A percentile compares a stretch with the other conserved stretches of the same genome.
phyloP scores from a whole-genome alignment of 176 grass and related monocot species.

The Oryza brachyantha region DNA sequence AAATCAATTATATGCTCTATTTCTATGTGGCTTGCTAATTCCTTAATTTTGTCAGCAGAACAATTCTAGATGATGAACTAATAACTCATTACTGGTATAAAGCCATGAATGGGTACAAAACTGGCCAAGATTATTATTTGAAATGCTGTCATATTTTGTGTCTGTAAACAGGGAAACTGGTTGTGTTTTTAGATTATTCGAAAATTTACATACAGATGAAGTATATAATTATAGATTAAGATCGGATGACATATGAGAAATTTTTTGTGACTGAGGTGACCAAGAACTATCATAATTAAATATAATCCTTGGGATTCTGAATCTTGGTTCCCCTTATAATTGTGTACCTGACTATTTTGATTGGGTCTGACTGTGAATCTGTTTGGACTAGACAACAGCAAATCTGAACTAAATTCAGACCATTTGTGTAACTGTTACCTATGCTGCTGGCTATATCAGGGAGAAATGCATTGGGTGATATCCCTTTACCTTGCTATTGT shows the following conservation, averaged over 20 bases:
- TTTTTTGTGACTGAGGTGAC: background rate
- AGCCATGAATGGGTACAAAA: background rate
- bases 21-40: background rate
- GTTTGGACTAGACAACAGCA: background rate
- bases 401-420: background rate
- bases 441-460: background rate
- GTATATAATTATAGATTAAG: background rate
- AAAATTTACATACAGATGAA: background rate
- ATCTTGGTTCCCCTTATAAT: background rate
- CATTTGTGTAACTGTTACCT: slow-evolving; percentile 13
- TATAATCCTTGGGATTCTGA: slow-evolving; percentile 8
- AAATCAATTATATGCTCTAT: background rate
- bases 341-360: background rate
- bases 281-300: background rate
- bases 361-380: background rate
- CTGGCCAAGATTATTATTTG: background rate
- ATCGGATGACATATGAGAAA: background rate
- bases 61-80: background rate
- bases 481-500: background rate
- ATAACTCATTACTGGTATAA: background rate
- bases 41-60: background rate
- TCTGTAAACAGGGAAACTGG: slow-evolving; percentile 8
- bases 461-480: background rate
- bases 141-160: background rate
- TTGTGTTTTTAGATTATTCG: background rate